A percentile compares a stretch with the other conserved stretches of the same genome.
Conservation (phyloP, 257 asterid genomes). For the Solanum habrochaites region DNA sequence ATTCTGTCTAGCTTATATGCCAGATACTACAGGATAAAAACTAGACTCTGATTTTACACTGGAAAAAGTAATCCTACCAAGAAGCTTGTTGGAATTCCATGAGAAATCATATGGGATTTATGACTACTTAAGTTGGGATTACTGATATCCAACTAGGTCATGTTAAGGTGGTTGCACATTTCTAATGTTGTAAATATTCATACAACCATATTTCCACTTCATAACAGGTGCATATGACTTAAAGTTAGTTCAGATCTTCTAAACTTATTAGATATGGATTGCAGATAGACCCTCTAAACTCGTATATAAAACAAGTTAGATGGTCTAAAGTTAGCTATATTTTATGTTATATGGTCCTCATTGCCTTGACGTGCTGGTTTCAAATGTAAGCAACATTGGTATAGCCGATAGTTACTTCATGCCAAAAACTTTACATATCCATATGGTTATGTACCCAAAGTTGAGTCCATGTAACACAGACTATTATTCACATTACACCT, state of each 20-base stretch:
- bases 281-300: neutral
- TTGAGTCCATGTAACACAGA: neutral
- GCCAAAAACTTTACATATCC: neutral
- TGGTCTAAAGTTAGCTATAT: neutral
- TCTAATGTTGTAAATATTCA: neutral
- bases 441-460: neutral
- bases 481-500: neutral
- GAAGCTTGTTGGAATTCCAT: neutral
- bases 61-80: neutral
- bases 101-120: too few species aligned
- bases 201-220: neutral
- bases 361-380: neutral
- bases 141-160: too few species aligned
- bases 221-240: neutral
- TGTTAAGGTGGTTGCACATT: neutral
- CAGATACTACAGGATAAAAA: neutral
- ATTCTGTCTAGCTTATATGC: neutral
- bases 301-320: neutral
- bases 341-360: neutral
- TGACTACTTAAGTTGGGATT: too few species aligned
- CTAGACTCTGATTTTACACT: neutral
- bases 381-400: neutral
- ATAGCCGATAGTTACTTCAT: neutral
- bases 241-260: neutral
- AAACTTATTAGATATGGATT: neutral